Percentiles rank a stretch among this genome's conserved stretches.
These are phyloP conservation scores for Exophiala spinifera DNA, from an alignment of 2,329 filamentous ascomycete genomes.

Conservation along the genomic window DNA sequence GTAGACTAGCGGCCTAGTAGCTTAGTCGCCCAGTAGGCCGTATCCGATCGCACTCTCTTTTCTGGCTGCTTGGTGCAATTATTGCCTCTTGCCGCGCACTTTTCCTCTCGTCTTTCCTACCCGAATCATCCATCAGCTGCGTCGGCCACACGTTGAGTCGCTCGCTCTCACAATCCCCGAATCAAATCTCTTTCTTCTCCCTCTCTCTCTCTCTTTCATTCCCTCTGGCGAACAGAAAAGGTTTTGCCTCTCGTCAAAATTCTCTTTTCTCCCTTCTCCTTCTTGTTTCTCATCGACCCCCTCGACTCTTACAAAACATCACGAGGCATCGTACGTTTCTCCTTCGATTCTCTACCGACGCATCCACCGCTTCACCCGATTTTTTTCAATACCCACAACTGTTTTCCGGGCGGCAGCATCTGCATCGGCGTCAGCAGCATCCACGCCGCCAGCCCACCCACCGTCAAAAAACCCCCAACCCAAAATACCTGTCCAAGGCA, in stretches of 20 bases:
- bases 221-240: constrained; percentile 1
- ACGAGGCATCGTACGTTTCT: background rate
- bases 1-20: no score
- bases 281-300: background rate
- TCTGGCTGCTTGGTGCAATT: background rate
- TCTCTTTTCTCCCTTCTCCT: background rate
- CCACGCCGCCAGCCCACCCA: background rate
- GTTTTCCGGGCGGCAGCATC: background rate
- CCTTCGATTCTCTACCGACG: background rate
- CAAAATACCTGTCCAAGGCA: constrained; percentile 19
- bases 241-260: background rate
- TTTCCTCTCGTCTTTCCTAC: constrained; percentile 1
- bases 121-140: constrained; percentile 1
- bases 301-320: background rate
- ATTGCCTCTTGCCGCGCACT: background rate
- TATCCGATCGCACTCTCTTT: no score
- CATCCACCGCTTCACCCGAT: background rate
- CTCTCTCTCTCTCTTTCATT: background rate
- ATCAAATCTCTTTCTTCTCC: constrained; percentile 6
- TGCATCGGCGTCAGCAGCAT: background rate
- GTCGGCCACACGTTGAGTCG: background rate
- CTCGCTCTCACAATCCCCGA: constrained; percentile 3
- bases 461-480: constrained; percentile 10
- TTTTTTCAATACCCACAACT: background rate
- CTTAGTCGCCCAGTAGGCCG: no score